These are phyloP conservation scores for Epichloe glyceriae DNA, from an alignment of 2,329 filamentous ascomycete genomes.

Conservation along the genomic window DNA sequence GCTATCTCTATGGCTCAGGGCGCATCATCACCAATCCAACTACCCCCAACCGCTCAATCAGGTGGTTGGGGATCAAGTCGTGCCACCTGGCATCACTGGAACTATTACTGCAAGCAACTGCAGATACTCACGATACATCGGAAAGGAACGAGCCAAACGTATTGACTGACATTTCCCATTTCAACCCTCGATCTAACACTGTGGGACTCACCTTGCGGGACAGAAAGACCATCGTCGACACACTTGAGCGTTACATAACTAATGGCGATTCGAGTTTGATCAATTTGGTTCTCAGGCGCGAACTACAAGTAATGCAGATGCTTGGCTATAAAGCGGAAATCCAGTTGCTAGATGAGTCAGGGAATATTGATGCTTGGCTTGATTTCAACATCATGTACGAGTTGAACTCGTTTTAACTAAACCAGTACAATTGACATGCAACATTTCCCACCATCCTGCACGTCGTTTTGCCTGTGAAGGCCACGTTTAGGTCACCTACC, in stretches of 20 bases:
- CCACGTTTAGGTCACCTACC: not conserved
- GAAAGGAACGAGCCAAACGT: not conserved
- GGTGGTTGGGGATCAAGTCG: conserved; percentile 51
- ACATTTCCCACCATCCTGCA: no score
- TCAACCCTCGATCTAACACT: conserved; percentile 16
- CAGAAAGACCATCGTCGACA: conserved; percentile 39
- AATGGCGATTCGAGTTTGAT: not conserved
- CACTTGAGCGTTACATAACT: conserved; percentile 33
- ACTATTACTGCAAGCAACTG: not conserved
- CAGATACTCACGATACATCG: not conserved
- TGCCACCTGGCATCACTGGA: conserved; percentile 22
- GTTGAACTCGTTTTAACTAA: not conserved
- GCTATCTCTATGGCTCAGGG: conserved; percentile 59
- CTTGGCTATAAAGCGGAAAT: conserved; percentile 67
- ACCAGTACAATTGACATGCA: no score
- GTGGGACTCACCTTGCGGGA: conserved; percentile 39
- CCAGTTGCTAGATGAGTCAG: conserved; percentile 50
- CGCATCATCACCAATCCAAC: conserved; percentile 46
- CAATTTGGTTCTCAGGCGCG: conserved; percentile 25
- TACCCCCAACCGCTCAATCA: conserved; percentile 35
- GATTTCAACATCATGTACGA: conserved; percentile 24
- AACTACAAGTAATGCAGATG: conserved; percentile 62
- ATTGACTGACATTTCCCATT: conserved; percentile 12
- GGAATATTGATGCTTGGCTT: conserved; percentile 37
- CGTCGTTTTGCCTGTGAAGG: no score